Base-by-base conservation (phyloP, 768 basidiomycete genomes). In the Boletus pseudo-olivaceus region DNA sequence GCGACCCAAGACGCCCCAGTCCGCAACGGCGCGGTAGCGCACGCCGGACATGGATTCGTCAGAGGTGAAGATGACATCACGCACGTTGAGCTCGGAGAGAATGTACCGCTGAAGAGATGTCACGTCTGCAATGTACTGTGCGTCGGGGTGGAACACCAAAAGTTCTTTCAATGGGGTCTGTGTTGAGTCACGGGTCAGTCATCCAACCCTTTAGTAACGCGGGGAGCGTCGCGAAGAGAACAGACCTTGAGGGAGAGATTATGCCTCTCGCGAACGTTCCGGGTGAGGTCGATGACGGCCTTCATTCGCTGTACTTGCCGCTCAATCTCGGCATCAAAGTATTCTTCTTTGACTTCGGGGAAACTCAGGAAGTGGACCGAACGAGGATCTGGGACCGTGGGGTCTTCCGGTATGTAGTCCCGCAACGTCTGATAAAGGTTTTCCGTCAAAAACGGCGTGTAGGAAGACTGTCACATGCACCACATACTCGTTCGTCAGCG, bases 371-470 rank as follows among this genome's bases (percentile, higher is more conserved):
- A 99, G 74, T 99, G 97, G 58, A 99, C 76, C 4, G 97, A 98
- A 54, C 97, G 88, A 7, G 87, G 80, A 63, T 98, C 97, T 2
- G 81, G 82, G 17, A 79, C 79, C 27, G 75, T 68, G 19, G 84
- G 79, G 60, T 90, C 82, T 55, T 84, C 83, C 0, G 93, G 92
- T 59, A 96, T 89, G 76, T 83, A 96, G n/a, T 76, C 76, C 43
- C 85, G 83, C 38, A 98, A 79, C 33, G 90, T 84, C 69, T 98
- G 97, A 71, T 98, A 98, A 56, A 98, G 77, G 72, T 87, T 97
- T 73, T 99, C 97, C 7, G 94, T 95, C 68, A 98, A 77, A 83
- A 98, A 98, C 0, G 97, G 97, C 9, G 95, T 98, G 73, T 97
- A 99, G 8, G 97, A 95, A 1, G 96, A 96, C 95, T 96, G 60